Conservation (phyloP, 1,139 yeast genomes). For the Candida tetrigidarum region DNA sequence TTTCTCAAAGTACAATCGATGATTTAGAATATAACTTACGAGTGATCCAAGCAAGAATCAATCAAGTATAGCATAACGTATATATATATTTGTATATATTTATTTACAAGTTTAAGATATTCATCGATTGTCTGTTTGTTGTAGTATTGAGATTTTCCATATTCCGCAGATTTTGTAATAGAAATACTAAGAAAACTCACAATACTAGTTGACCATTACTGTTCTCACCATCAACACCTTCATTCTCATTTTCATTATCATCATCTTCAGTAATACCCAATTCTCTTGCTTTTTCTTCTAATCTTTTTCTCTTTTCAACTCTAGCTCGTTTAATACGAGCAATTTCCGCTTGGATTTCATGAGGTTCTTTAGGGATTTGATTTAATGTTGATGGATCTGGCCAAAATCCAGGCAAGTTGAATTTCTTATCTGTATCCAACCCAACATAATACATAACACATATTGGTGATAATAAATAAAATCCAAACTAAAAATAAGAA, state of each 20-base stretch:
- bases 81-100: slow-evolving; percentile 2
- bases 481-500: slow-evolving; percentile 59
- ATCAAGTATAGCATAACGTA: slow-evolving; percentile 1
- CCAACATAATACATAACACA: slow-evolving; percentile 92
- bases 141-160: not conserved
- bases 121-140: not conserved
- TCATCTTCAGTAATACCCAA: slow-evolving; percentile 59
- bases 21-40: slow-evolving; percentile 31
- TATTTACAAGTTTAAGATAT: slow-evolving; percentile 5
- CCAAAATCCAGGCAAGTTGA: slow-evolving; percentile 96
- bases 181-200: too few species aligned
- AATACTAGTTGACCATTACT: too few species aligned
- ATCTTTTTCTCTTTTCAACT: slow-evolving; percentile 68
- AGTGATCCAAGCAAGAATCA: slow-evolving; percentile 20
- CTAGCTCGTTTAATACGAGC: slow-evolving; percentile 83
- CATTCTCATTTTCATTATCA: slow-evolving; percentile 30
- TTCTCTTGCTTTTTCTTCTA: slow-evolving; percentile 73
- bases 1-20: slow-evolving; percentile 29
- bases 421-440: slow-evolving; percentile 82
- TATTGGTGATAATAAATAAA: slow-evolving; percentile 85
- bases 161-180: not conserved
- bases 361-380: slow-evolving; percentile 90
- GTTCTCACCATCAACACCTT: not conserved
- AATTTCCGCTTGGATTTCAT: slow-evolving; percentile 88
- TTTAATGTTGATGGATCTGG: slow-evolving; percentile 94